Evolutionary conservation across 192 early-diverging fungal genomes (phyloP).

Genomic region (Backusella parvicylindrica): DNA sequence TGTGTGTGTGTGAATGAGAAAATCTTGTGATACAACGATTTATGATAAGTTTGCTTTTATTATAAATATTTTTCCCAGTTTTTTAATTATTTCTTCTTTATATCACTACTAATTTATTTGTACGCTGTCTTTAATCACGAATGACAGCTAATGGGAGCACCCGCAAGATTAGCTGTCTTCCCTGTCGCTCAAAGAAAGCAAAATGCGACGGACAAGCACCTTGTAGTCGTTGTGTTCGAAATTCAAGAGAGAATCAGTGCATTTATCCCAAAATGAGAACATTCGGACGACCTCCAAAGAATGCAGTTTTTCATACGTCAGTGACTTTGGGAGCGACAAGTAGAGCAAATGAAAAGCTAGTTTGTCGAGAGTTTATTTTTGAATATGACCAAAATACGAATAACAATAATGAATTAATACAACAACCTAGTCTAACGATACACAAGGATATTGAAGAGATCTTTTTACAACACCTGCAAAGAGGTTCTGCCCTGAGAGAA

Average conservation of each 20-base stretch:
- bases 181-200: slow-evolving; percentile 23
- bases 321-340: neutral
- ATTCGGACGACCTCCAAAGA: slow-evolving; percentile 30
- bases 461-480: neutral
- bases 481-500: neutral
- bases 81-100: neutral
- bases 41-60: neutral
- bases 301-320: slow-evolving; percentile 27
- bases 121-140: neutral
- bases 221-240: slow-evolving; percentile 13
- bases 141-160: neutral
- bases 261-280: slow-evolving; percentile 13
- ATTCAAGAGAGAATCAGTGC: slow-evolving; percentile 11
- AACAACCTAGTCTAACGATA: neutral
- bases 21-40: neutral
- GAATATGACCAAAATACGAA: slow-evolving; percentile 4
- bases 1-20: neutral
- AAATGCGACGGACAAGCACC: slow-evolving; percentile 26
- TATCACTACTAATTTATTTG: neutral
- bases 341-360: neutral
- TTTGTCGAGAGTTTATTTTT: slow-evolving; percentile 26
- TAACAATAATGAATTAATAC: neutral
- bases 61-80: neutral
- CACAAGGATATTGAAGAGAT: neutral
- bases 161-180: slow-evolving; percentile 26